Evolutionary conservation across 176 grass and related monocot species (phyloP).

Genomic region (Oryza brachyantha): DNA sequence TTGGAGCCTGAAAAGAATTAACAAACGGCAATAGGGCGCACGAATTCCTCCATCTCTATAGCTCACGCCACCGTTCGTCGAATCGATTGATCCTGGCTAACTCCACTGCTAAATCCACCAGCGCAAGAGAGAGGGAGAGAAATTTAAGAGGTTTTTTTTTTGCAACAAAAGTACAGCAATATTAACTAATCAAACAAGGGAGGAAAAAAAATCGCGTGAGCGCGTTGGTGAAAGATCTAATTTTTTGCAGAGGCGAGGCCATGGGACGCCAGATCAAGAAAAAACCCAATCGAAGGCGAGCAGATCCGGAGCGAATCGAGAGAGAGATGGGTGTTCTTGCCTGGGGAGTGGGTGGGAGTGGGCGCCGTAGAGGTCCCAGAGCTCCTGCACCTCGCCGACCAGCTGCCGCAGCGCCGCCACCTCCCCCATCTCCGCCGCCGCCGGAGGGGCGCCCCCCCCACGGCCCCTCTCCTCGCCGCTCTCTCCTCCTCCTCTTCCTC

Average conservation of each 20-base stretch:
- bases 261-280: neutral
- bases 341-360: conserved; percentile 53
- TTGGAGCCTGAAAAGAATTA: neutral
- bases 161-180: neutral
- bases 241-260: neutral
- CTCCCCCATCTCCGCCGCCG: conserved; percentile 53
- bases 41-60: neutral
- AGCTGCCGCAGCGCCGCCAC: conserved; percentile 81
- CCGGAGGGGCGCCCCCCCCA: neutral
- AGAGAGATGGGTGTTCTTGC: conserved; percentile 6
- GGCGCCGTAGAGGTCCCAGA: conserved; percentile 91
- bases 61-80: neutral
- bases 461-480: neutral
- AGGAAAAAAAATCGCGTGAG: neutral
- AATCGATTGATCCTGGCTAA: neutral
- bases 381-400: conserved; percentile 88
- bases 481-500: neutral
- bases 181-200: neutral
- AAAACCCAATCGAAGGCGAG: neutral
- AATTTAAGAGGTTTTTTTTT: neutral
- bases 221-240: neutral
- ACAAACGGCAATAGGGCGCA: neutral
- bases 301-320: conserved; percentile 30
- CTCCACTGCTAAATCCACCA: conserved; percentile 16
- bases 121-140: neutral